Conservation (phyloP, 257 asterid species). For the Cordia subcordata region DNA sequence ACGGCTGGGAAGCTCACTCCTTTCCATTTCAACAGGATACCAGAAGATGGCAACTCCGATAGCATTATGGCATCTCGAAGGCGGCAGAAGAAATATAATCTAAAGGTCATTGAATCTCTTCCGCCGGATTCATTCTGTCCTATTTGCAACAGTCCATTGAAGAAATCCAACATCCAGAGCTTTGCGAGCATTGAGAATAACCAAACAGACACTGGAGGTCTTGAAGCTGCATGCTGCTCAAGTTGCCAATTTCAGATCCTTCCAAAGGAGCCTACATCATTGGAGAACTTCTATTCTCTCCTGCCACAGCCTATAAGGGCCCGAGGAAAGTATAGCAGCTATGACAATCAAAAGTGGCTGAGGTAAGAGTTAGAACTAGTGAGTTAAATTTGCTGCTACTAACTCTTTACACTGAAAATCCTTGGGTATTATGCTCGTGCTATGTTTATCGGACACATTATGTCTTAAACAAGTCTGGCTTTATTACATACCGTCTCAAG, state of each 20-base stretch:
- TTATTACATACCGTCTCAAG: too few species aligned
- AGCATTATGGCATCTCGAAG: constrained; percentile 56
- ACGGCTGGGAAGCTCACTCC: constrained; percentile 95
- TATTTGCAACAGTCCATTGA: constrained; percentile 78
- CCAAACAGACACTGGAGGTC: constrained; percentile 23
- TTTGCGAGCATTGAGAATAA: constrained; percentile 21
- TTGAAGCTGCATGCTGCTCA: constrained; percentile 39
- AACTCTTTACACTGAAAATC: too few species aligned
- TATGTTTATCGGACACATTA: too few species aligned
- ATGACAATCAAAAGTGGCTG: constrained; percentile 23
- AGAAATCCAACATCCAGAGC: constrained; percentile 28
- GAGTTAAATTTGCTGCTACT: too few species aligned
- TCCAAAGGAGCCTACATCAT: constrained; percentile 52
- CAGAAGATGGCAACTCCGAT: constrained; percentile 45
- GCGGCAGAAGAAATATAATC: constrained; percentile 83
- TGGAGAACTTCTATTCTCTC: constrained; percentile 51
- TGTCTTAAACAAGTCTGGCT: too few species aligned
- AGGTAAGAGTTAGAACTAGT: constrained; percentile 34
- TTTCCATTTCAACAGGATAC: constrained; percentile 67
- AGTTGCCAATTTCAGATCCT: constrained; percentile 93
- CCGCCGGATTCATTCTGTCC: constrained; percentile 69
- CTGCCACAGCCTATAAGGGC: constrained; percentile 54
- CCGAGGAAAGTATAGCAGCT: constrained; percentile 19
- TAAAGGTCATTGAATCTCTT: constrained; percentile 52
- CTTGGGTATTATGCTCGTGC: too few species aligned